Conservation (phyloP, 768 basidiomycete genomes). For the Pleurotus platypus region DNA sequence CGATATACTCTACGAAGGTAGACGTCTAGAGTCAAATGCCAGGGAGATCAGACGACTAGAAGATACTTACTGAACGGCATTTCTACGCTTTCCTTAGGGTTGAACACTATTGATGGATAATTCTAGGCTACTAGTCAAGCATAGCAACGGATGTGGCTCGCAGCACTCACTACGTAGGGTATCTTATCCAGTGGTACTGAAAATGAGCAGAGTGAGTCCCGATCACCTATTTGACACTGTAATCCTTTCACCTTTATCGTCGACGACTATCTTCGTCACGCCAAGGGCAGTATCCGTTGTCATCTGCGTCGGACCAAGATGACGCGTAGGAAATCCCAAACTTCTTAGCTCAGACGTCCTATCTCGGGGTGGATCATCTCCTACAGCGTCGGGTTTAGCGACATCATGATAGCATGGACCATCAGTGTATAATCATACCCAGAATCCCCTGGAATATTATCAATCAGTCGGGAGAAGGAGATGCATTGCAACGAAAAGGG, state of each 20-base stretch:
- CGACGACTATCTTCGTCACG: conserved; percentile 80
- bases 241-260: conserved; percentile 50
- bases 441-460: conserved; percentile 26
- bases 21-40: not conserved
- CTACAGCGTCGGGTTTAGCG: conserved; percentile 29
- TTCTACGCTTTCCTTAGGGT: conserved; percentile 85
- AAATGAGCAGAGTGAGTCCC: not conserved
- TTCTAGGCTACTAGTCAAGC: conserved; percentile 42
- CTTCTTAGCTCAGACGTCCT: conserved; percentile 84
- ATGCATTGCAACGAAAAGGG: no score
- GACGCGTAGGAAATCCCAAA: conserved; percentile 83
- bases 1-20: conserved; percentile 41
- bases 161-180: conserved; percentile 57
- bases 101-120: conserved; percentile 87
- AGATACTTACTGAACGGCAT: conserved; percentile 89
- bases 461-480: no score
- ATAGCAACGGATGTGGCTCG: not conserved
- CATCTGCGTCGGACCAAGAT: conserved; percentile 91
- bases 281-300: conserved; percentile 96
- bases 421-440: conserved; percentile 16
- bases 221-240: no score
- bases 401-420: no score
- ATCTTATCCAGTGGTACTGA: conserved; percentile 69
- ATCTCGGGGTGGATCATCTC: conserved; percentile 95
- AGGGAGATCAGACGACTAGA: not conserved